phyloP scores from a whole-genome alignment of 2,329 filamentous ascomycete species.

The Venturia asperata region DNA sequence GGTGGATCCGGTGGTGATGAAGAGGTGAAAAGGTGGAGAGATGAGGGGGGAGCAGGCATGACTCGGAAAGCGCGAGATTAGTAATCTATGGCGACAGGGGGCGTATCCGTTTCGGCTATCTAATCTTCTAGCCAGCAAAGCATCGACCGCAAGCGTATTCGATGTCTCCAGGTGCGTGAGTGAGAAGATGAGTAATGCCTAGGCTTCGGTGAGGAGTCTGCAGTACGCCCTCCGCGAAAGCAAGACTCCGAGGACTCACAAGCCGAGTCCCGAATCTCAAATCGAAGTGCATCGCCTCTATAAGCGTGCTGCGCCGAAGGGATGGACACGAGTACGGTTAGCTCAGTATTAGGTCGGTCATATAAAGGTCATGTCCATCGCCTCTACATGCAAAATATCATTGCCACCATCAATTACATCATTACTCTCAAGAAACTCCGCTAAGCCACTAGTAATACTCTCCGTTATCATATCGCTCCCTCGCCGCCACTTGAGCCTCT shows the following conservation, averaged over 20 bases:
- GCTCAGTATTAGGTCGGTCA: neutral
- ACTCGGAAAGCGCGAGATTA: no score
- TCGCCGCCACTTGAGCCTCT: neutral
- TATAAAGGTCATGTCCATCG: neutral
- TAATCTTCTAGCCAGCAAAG: neutral
- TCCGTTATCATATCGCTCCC: neutral
- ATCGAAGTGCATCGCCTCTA: neutral
- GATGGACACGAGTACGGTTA: neutral
- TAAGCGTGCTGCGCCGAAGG: neutral
- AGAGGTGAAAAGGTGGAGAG: no score
- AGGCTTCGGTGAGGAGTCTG: neutral
- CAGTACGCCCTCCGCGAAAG: neutral
- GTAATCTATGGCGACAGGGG: no score
- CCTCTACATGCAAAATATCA: neutral
- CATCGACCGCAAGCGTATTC: neutral
- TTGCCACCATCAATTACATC: constrained; percentile 5
- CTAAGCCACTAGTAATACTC: neutral
- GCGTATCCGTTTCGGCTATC: no score
- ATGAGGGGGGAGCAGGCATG: no score
- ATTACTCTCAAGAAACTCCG: neutral
- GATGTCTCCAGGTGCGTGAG: no score
- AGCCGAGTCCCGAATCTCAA: neutral
- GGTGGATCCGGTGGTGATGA: no score
- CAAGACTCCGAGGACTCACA: neutral
- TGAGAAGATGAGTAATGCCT: no score